Base-by-base conservation (phyloP, 768 basidiomycete genomes). In the Daedaleopsis nitida region DNA sequence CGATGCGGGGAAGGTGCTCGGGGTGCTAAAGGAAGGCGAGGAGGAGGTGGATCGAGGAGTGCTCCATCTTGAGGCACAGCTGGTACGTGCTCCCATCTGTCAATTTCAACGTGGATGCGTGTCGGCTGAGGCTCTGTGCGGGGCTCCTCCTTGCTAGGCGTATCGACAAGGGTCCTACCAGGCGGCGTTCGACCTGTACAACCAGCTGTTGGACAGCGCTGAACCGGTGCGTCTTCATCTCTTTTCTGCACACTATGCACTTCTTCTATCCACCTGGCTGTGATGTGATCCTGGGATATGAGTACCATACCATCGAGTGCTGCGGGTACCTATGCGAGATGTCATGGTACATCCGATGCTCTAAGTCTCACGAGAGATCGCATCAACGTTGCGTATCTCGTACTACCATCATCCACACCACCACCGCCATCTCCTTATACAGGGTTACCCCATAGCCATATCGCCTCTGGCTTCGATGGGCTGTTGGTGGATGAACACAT, bases 11-110 rank as follows among this genome's bases (percentile, higher is more conserved):
- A 75, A 73, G 10, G 75, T 87, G 32, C 71, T 95, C 21, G 72
- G 74, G 0, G 71, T 66, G 50, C 74, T 88, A 66, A 85, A 83
- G 70, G 66, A 75, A 57, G 72, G 47, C 23, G 47, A 74, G 43
- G 69, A 66, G 58, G 73, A 75, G 24, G 66, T 67, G 35, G 80
- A 86, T 63, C 78, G 91, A 63, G 91, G 89, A 13, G 79, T 86
- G 38, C 68, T 85, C 48, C 92, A 95, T 76, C 78, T 97, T 16
- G 90, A 94, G 71, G 94, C 94, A 32, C 95, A 97, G 71, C 76
- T 96, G 74, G 95, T 93, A 71, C 67, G 89, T 77, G 19, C 10
- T 8, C 19, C 47, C 3, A 4, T 5, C 47, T 21, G 7, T 24
- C 47, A 23, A 21, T 21, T 4, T 7, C 47, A 23, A 24, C 47